Evolutionary conservation across 768 basidiomycete species (phyloP).

Genomic region (Cyclocybe cylindracea): DNA sequence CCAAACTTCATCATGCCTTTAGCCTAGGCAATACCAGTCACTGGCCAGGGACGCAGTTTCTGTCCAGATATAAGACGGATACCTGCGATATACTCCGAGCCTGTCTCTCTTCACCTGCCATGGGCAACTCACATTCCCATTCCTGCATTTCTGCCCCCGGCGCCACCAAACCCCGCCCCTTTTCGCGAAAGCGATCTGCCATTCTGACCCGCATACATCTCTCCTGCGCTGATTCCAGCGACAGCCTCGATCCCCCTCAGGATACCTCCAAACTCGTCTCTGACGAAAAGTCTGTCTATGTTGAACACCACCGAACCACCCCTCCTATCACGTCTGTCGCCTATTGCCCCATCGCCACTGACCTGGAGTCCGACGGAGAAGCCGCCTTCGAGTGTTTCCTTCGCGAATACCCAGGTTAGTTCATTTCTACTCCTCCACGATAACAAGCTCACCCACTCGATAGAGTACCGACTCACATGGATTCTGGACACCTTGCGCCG

Average conservation of each 20-base stretch:
- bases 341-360: conserved; percentile 27
- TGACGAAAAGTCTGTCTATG: conserved; percentile 25
- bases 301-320: conserved; percentile 23
- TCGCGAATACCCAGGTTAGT: conserved; percentile 37
- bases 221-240: conserved; percentile 33
- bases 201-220: conserved; percentile 40
- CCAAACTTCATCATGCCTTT: conserved; percentile 14
- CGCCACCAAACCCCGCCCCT: conserved; percentile 17
- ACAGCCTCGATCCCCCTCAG: conserved; percentile 37
- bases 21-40: conserved; percentile 13
- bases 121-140: conserved; percentile 34
- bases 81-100: conserved; percentile 7
- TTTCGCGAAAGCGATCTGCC: conserved; percentile 34
- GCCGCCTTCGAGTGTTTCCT: conserved; percentile 53
- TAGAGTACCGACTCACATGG: conserved; percentile 69
- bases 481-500: conserved; percentile 67
- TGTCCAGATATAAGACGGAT: conserved; percentile 17
- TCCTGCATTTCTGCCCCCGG: conserved; percentile 5
- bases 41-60: conserved; percentile 19
- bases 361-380: conserved; percentile 31
- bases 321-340: conserved; percentile 19
- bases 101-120: conserved; percentile 14
- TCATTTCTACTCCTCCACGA: neutral
- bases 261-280: conserved; percentile 36
- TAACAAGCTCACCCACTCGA: neutral